phyloP scores from a whole-genome alignment of 1,139 yeast species.

The Pneumocystis jirovecii region DNA sequence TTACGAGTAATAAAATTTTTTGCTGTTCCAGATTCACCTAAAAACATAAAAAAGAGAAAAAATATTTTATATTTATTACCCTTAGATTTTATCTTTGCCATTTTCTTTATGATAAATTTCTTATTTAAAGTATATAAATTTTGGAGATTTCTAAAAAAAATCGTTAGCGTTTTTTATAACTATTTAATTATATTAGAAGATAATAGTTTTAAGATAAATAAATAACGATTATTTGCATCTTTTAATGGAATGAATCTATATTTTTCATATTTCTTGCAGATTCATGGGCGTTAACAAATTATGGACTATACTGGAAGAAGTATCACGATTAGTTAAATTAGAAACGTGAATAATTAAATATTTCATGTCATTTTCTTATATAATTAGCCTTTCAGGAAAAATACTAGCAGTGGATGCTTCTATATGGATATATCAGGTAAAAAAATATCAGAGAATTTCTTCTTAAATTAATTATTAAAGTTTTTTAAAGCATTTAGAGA shows the following conservation, averaged over 20 bases:
- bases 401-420: slow-evolving; percentile 92
- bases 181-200: not conserved
- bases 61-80: not conserved
- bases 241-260: too few species aligned
- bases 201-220: not conserved
- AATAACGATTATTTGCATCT: too few species aligned
- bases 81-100: slow-evolving; percentile 10
- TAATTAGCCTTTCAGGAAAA: slow-evolving; percentile 32
- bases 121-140: not conserved
- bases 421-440: slow-evolving; percentile 81
- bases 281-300: slow-evolving; percentile 89
- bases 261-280: not conserved
- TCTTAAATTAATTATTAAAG: not conserved
- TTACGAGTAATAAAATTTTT: slow-evolving; percentile 87
- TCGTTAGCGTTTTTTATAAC: not conserved
- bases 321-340: slow-evolving; percentile 77
- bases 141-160: not conserved
- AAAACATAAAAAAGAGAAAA: not conserved
- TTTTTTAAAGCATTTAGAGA: slow-evolving; percentile 90
- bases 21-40: slow-evolving; percentile 59
- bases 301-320: slow-evolving; percentile 85
- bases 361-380: not conserved
- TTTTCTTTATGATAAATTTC: not conserved
- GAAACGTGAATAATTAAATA: slow-evolving; percentile 45
- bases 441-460: not conserved